phyloP scores from a whole-genome alignment of 2,329 filamentous ascomycete genomes.

The Aspergillus fructus region DNA sequence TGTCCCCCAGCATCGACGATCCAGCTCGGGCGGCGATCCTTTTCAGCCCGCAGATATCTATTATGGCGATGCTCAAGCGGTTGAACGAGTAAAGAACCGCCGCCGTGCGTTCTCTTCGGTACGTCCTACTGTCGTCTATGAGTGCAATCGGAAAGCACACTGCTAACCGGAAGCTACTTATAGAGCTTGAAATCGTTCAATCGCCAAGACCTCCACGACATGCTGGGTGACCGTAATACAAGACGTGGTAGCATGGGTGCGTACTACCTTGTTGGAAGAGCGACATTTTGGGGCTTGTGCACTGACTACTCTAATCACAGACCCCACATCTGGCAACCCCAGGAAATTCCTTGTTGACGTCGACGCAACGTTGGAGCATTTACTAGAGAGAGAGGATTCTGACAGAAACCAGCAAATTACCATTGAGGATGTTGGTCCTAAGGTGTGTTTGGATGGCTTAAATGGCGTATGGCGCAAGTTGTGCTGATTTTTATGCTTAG shows the following conservation, averaged over 20 bases:
- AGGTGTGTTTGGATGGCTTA: constrained; percentile 51
- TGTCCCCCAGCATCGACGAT: constrained; percentile 34
- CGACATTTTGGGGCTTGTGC: background rate
- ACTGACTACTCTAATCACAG: constrained; percentile 46
- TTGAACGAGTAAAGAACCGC: constrained; percentile 45
- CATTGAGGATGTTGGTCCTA: constrained; percentile 91
- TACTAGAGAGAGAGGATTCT: constrained; percentile 85
- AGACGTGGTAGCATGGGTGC: constrained; percentile 48
- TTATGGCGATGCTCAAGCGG: constrained; percentile 55
- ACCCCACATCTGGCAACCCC: constrained; percentile 68
- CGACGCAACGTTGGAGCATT: constrained; percentile 73
- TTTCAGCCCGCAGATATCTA: constrained; percentile 59
- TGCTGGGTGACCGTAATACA: constrained; percentile 32
- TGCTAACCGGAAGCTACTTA: background rate
- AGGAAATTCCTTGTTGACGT: constrained; percentile 86
- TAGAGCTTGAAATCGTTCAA: constrained; percentile 40
- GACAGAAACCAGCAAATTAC: constrained; percentile 96
- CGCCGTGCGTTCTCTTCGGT: constrained; percentile 59
- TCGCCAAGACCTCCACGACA: constrained; percentile 34
- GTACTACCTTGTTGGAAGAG: constrained; percentile 4
- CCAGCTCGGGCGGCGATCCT: constrained; percentile 51
- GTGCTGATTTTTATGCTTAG: constrained; percentile 41
- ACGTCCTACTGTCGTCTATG: constrained; percentile 27
- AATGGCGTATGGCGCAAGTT: background rate
- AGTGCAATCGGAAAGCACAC: constrained; percentile 15